Evolutionary conservation across 225 moss, liverwort and hornwort species (phyloP).

Genomic region (Physcomitrellopsis africana): DNA sequence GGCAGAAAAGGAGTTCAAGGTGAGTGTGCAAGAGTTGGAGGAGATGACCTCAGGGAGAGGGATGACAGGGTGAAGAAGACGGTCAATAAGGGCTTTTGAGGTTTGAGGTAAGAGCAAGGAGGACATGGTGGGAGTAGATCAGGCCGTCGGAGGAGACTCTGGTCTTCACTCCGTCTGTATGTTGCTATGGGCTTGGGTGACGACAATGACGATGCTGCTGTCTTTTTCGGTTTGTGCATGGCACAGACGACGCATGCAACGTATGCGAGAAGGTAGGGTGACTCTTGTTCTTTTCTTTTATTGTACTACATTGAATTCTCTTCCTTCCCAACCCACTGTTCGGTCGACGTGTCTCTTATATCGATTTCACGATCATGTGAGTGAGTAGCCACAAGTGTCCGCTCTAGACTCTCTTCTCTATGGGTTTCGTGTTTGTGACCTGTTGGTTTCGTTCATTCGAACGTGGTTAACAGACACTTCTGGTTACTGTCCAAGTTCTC

Average conservation of each 20-base stretch:
- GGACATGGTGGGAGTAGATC: slow-evolving; percentile 29
- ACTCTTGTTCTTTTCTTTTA: background rate
- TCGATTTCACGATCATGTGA: background rate
- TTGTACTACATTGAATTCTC: background rate
- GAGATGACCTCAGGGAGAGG: background rate
- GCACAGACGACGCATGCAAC: slow-evolving; percentile 36
- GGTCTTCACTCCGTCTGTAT: slow-evolving; percentile 4
- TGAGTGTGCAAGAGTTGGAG: background rate
- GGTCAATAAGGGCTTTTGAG: background rate
- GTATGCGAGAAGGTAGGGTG: slow-evolving; percentile 30
- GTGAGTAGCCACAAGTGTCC: background rate
- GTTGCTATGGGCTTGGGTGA: slow-evolving; percentile 31
- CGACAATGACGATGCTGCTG: slow-evolving; percentile 29
- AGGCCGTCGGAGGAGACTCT: background rate
- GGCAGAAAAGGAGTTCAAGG: background rate
- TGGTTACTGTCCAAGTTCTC: background rate
- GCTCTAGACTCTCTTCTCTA: background rate
- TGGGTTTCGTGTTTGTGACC: background rate
- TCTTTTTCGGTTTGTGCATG: slow-evolving; percentile 27
- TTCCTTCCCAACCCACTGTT: background rate
- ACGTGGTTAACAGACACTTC: background rate
- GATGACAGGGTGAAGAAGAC: background rate
- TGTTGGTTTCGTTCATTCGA: background rate
- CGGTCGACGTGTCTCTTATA: background rate
- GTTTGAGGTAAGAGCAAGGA: background rate